phyloP scores from a whole-genome alignment of 306 rosid species.

The Arachis hypogaea region DNA sequence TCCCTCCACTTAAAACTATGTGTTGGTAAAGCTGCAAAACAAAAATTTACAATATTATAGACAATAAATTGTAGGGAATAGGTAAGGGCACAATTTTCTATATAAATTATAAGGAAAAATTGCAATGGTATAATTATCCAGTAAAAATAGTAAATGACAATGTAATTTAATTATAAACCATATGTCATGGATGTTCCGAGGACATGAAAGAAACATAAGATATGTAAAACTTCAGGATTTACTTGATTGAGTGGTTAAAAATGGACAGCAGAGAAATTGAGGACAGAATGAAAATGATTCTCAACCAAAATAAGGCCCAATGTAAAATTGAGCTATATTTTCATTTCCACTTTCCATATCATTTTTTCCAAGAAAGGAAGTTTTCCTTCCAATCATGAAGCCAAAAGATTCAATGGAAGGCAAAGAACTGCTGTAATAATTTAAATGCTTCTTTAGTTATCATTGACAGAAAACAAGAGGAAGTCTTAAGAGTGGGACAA shows the following conservation, averaged over 20 bases:
- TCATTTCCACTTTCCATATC: background rate
- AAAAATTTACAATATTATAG: conserved; percentile 33
- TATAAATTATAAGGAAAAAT: conserved; percentile 21
- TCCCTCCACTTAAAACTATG: conserved; percentile 98
- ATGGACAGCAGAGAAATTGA: conserved; percentile 7
- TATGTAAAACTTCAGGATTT: conserved; percentile 17
- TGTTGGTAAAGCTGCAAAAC: conserved; percentile 94
- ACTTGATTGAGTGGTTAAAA: conserved; percentile 17
- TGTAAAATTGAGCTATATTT: conserved; percentile 8
- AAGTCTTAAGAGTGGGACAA: conserved; percentile 16
- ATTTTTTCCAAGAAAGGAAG: conserved; percentile 3
- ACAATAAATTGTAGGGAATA: conserved; percentile 29
- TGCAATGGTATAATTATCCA: conserved; percentile 21
- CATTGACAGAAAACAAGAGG: conserved; percentile 1
- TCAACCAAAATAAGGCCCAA: conserved; percentile 15
- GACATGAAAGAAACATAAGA: conserved; percentile 11
- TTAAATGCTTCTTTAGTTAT: conserved; percentile 2
- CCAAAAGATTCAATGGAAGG: conserved; percentile 13
- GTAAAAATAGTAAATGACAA: conserved; percentile 13
- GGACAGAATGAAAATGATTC: conserved; percentile 7
- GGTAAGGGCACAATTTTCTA: conserved; percentile 8
- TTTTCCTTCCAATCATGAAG: conserved; percentile 12
- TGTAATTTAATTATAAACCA: conserved; percentile 28
- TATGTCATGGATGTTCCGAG: conserved; percentile 7
- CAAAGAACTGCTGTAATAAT: conserved; percentile 1